Evolutionary conservation across 768 basidiomycete species (phyloP).

Genomic region (Guyanaporus albipodus): DNA sequence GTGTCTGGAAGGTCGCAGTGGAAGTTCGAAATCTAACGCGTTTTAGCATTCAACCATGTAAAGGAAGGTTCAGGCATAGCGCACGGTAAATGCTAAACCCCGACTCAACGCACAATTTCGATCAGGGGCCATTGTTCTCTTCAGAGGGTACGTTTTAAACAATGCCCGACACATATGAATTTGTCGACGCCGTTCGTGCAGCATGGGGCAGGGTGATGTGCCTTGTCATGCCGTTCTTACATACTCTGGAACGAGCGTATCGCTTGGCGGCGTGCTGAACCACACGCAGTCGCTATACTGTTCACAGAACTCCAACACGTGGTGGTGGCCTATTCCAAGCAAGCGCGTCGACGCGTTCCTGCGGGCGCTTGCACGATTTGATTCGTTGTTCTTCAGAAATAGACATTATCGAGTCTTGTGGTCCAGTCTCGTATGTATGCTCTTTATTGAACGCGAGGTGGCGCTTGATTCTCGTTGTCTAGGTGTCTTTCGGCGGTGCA

Average conservation of each 20-base stretch:
- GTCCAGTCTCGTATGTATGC: neutral
- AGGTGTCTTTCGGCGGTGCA: slow-evolving; percentile 1
- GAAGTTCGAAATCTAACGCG: too few relatives aligned
- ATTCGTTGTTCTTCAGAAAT: neutral
- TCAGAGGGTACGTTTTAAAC: neutral
- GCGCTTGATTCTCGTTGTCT: neutral
- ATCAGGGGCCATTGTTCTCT: neutral
- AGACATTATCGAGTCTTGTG: neutral
- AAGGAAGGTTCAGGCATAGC: too few relatives aligned
- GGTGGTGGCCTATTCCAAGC: slow-evolving; percentile 3
- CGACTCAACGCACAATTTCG: neutral
- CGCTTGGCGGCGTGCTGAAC: slow-evolving; percentile 1
- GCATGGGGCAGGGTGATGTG: slow-evolving; percentile 10
- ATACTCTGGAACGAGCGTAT: neutral
- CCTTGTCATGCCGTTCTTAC: neutral
- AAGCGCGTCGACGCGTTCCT: neutral
- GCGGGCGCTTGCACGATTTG: neutral
- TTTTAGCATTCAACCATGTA: too few relatives aligned
- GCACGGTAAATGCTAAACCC: neutral
- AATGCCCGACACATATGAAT: too few relatives aligned
- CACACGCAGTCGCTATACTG: neutral
- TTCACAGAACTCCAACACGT: neutral
- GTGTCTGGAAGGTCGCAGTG: slow-evolving; percentile 1
- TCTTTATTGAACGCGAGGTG: neutral
- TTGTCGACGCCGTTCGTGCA: neutral